Conservation (phyloP, 768 basidiomycete genomes). For the Auricularia cornea region DNA sequence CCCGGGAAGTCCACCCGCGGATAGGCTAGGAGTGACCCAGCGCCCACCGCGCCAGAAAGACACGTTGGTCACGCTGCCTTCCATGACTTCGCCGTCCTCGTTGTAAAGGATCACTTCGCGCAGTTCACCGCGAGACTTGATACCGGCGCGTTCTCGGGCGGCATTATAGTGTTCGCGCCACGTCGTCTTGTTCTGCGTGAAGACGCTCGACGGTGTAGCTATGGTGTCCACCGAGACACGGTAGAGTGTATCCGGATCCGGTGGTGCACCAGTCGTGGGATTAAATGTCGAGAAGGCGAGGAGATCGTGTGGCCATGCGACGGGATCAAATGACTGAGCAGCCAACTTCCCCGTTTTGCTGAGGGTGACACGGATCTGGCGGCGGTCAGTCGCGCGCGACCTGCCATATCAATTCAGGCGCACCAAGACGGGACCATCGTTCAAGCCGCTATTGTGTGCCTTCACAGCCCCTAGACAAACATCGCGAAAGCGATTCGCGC, state of each 20-base stretch:
- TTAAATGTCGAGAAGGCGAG: slow-evolving; percentile 22
- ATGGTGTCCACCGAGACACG: slow-evolving; percentile 47
- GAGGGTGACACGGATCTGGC: slow-evolving; percentile 8
- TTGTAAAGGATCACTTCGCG: slow-evolving; percentile 63
- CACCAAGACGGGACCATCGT: not conserved
- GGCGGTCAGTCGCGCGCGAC: not conserved
- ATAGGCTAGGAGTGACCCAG: slow-evolving; percentile 61
- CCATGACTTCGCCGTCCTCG: slow-evolving; percentile 39
- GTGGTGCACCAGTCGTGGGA: slow-evolving; percentile 21
- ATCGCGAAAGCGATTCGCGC: slow-evolving; percentile 31
- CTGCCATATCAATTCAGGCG: no score
- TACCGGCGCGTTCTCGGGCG: slow-evolving; percentile 49
- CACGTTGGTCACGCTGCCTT: slow-evolving; percentile 64
- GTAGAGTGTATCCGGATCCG: slow-evolving; percentile 27
- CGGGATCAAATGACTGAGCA: slow-evolving; percentile 17
- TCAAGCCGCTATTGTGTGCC: not conserved
- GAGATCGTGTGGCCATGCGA: slow-evolving; percentile 31
- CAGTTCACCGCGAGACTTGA: slow-evolving; percentile 26
- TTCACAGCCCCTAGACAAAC: slow-evolving; percentile 24
- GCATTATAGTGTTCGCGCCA: slow-evolving; percentile 47
- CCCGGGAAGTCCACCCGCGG: slow-evolving; percentile 64
- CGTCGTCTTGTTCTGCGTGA: slow-evolving; percentile 68
- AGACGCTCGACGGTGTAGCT: slow-evolving; percentile 45
- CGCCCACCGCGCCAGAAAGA: slow-evolving; percentile 46
- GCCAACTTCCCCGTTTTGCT: not conserved